phyloP scores from a whole-genome alignment of 2,329 filamentous ascomycete species.

The Sclerotinia glacialis region DNA sequence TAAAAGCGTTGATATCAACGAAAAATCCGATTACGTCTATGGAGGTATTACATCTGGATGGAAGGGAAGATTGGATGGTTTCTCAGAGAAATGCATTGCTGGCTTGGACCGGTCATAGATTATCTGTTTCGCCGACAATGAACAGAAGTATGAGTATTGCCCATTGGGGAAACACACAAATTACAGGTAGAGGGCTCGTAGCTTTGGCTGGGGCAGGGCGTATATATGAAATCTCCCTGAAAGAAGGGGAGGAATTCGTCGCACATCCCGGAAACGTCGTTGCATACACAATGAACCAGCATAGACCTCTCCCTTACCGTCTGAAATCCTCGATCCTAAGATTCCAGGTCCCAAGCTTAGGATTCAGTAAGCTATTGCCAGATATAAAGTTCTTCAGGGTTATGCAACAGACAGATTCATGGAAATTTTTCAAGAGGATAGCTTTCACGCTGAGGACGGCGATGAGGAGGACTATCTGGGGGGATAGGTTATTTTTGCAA shows the following conservation, averaged over 20 bases:
- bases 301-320: slow-evolving; percentile 77
- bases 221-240: slow-evolving; percentile 79
- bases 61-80: slow-evolving; percentile 92
- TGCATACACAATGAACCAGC: slow-evolving; percentile 76
- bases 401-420: slow-evolving; percentile 68
- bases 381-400: slow-evolving; percentile 70
- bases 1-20: slow-evolving; percentile 84
- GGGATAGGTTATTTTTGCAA: slow-evolving; percentile 85
- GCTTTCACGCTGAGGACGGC: slow-evolving; percentile 72
- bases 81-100: slow-evolving; percentile 82
- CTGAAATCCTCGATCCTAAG: slow-evolving; percentile 74
- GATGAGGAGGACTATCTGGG: slow-evolving; percentile 82
- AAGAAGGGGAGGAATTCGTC: slow-evolving; percentile 82
- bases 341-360: slow-evolving; percentile 72
- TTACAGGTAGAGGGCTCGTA: slow-evolving; percentile 83
- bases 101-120: slow-evolving; percentile 93
- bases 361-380: slow-evolving; percentile 61
- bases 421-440: slow-evolving; percentile 64
- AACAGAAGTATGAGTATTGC: slow-evolving; percentile 73
- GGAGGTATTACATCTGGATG: slow-evolving; percentile 83
- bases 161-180: slow-evolving; percentile 86
- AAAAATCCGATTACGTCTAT: slow-evolving; percentile 86
- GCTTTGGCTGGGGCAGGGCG: slow-evolving; percentile 85
- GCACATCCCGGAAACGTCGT: slow-evolving; percentile 89
- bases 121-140: slow-evolving; percentile 71